These are phyloP conservation scores for Patellaria atrata DNA, from an alignment of 495 filamentous ascomycete species.

Conservation along the genomic window DNA sequence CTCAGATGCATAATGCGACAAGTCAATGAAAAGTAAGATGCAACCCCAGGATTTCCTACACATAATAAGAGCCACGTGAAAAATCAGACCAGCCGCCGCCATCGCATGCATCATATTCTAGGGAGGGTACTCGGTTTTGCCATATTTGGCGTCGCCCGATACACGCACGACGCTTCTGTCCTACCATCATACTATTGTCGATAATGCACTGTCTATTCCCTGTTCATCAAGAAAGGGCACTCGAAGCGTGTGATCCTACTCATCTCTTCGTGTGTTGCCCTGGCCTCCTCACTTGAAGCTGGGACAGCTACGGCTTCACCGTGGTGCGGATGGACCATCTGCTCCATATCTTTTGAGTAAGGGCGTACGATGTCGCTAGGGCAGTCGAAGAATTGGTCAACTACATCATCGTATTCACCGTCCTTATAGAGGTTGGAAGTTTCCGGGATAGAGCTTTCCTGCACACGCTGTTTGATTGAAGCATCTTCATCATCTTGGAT, in stretches of 20 bases:
- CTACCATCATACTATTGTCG: not conserved
- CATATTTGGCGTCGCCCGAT: not conserved
- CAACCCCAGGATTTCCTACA: constrained; percentile 1
- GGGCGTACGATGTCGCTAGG: constrained; percentile 16
- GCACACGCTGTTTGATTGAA: no score
- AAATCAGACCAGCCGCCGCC: not conserved
- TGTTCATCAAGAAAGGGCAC: constrained; percentile 25
- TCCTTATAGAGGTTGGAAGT: not conserved
- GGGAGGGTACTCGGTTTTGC: not conserved
- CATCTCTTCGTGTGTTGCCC: constrained; percentile 25
- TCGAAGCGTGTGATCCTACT: constrained; percentile 16
- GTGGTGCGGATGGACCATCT: constrained; percentile 11
- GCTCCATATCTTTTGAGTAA: constrained; percentile 17
- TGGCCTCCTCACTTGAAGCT: constrained; percentile 14
- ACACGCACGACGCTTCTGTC: not conserved
- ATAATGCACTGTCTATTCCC: constrained; percentile 13
- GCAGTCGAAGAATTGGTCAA: constrained; percentile 7
- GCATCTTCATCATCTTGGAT: no score
- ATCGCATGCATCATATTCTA: not conserved
- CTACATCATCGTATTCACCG: not conserved
- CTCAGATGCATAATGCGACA: no score
- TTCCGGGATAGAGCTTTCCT: not conserved
- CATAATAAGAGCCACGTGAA: not conserved
- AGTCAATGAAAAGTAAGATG: no score
- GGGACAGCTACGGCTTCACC: constrained; percentile 20